These are phyloP conservation scores for Fragilaria crotonensis DNA, from an alignment of 108 stramenopile species.

Conservation along the genomic window DNA sequence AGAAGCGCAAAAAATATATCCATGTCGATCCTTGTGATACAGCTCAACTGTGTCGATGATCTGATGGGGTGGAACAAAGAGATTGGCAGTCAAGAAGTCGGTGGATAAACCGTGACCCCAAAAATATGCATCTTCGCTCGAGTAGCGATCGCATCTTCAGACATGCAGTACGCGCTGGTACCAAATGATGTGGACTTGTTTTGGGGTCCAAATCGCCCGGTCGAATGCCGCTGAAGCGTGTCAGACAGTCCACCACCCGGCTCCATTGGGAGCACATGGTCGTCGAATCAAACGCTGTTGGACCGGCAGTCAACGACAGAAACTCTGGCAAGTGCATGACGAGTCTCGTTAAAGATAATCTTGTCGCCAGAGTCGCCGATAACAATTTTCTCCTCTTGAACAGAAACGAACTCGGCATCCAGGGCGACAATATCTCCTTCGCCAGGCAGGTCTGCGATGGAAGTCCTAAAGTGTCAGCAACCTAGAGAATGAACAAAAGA, in stretches of 20 bases:
- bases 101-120: slow-evolving; percentile 84
- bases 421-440: slow-evolving; percentile 77
- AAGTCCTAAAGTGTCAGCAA: not conserved
- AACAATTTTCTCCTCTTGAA: slow-evolving; percentile 75
- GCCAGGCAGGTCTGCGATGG: slow-evolving; percentile 32
- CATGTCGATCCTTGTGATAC: slow-evolving; percentile 67
- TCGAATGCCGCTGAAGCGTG: slow-evolving; percentile 89
- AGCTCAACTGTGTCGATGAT: slow-evolving; percentile 93
- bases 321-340: slow-evolving; percentile 84
- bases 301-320: slow-evolving; percentile 74
- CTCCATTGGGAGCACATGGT: slow-evolving; percentile 88
- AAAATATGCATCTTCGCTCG: slow-evolving; percentile 79
- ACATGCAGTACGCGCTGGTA: slow-evolving; percentile 77
- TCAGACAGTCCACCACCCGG: slow-evolving; percentile 91
- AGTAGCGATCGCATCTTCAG: slow-evolving; percentile 86
- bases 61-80: slow-evolving; percentile 83
- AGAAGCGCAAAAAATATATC: slow-evolving; percentile 88
- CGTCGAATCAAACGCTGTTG: slow-evolving; percentile 73
- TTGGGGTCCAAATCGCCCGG: slow-evolving; percentile 81
- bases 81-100: slow-evolving; percentile 85
- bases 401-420: slow-evolving; percentile 86
- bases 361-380: slow-evolving; percentile 71
- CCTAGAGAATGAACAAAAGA: not conserved
- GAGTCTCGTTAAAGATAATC: slow-evolving; percentile 62
- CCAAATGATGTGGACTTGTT: slow-evolving; percentile 77